Base-by-base conservation (phyloP, 495 filamentous ascomycete genomes). In the Aspergillus nanangensis region DNA sequence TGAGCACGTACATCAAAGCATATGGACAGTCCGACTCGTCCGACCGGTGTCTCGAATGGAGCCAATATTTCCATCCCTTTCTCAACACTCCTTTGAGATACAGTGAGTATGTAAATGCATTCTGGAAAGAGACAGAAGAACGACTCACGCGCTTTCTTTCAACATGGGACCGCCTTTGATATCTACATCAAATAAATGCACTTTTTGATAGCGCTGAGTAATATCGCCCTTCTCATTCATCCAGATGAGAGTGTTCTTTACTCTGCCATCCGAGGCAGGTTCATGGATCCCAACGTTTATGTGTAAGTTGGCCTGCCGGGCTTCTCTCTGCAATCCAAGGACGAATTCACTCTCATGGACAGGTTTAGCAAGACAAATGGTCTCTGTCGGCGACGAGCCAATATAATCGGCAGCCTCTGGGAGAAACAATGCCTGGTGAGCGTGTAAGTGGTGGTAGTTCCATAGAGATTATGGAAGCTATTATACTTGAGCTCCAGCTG, bases 331-430 rank as follows among this genome's bases (percentile, higher is more conserved):
- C 0, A 96, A 76, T 19, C 88, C 88, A 0, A 72, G 57, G 3
- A 96, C 79, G 63, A 96, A 95, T 44, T 76, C 62, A 36, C 69
- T 77, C 15, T 68, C 62, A 1, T 71, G 57, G 31, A 73, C 72
- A 3, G 87, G 74, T 40, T 74, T 70, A 52, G 76, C 84, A 15
- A 95, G 80, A 15, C 76, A 69, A 7, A 90, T 59, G 0, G 82
- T 82, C 56, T 92, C 86, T 8, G 77, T 63, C 20, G 79, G 63
- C 1, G 80, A 81, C 13, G 73, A 70, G 34, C 78, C 81, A 50
- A 95, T 90, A 72, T 95, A 96, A 67, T 96, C 91, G 47, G 77
- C 82, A 32, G 91, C 91, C 74, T 96, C 90, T 14, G 90, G 93
- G 49, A 96, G 86, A 65, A 96, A 95, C 41, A 96, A 74, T 20